Percentiles rank a stretch among this genome's conserved stretches.
These are phyloP conservation scores for Verticillium albo-atrum DNA, from an alignment of 2,329 filamentous ascomycete genomes.

Conservation along the genomic window DNA sequence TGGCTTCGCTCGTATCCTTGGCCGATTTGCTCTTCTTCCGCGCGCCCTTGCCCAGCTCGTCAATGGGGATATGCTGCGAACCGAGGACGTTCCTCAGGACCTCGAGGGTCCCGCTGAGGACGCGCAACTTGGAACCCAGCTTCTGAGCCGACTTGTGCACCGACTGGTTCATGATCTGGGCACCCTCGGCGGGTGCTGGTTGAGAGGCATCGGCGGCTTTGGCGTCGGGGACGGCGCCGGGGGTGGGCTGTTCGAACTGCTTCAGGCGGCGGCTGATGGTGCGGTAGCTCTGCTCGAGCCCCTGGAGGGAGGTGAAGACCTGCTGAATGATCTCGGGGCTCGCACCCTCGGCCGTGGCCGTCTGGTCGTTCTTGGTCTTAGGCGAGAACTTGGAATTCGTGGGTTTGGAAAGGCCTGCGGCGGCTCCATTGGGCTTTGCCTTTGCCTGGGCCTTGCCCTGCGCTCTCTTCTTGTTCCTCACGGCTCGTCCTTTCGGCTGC, in stretches of 20 bases:
- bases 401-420: constrained; percentile 5
- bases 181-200: neutral
- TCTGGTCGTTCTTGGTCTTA: constrained; percentile 7
- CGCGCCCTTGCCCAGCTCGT: constrained; percentile 5
- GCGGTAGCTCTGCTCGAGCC: constrained; percentile 5
- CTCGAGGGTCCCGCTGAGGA: constrained; percentile 29
- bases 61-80: constrained; percentile 16
- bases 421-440: too few species aligned
- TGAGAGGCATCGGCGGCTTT: neutral
- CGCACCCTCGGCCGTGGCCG: neutral
- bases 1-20: neutral
- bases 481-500: neutral
- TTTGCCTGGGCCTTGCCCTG: neutral
- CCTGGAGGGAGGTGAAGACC: constrained; percentile 4
- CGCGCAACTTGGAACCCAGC: constrained; percentile 15
- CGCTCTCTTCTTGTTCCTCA: constrained; percentile 7
- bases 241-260: neutral
- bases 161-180: neutral
- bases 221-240: neutral
- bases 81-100: constrained; percentile 32
- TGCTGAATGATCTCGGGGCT: constrained; percentile 5
- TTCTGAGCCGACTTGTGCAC: neutral
- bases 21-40: neutral
- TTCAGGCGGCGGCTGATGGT: neutral
- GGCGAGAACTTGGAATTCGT: neutral